Evolutionary conservation across 495 filamentous ascomycete genomes (phyloP).

Genomic region (Aspergillus wentii): DNA sequence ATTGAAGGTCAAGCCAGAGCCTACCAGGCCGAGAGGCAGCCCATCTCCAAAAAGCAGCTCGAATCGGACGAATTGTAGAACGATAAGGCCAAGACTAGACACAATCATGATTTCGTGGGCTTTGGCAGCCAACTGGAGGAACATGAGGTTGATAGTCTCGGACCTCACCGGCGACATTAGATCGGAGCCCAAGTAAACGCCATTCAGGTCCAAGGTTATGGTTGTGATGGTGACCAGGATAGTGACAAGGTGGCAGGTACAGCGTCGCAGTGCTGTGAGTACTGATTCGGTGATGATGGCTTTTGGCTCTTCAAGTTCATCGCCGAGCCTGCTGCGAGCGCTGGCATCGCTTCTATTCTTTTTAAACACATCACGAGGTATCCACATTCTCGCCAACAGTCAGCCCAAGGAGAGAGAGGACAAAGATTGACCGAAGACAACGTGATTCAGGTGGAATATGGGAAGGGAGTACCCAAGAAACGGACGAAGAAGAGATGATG

Average conservation of each 20-base stretch:
- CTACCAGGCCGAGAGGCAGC: constrained; percentile 15
- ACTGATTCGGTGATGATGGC: no score
- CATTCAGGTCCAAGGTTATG: constrained; percentile 9
- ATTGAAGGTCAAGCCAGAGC: constrained; percentile 10
- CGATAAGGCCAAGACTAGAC: constrained; percentile 9
- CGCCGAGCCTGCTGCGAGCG: no score
- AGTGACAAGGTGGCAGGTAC: constrained; percentile 11
- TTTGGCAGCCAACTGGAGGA: constrained; percentile 18
- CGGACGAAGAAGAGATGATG: no score
- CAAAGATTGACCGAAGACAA: no score
- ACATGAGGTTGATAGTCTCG: constrained; percentile 12
- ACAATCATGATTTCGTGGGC: constrained; percentile 13
- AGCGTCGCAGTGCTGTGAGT: constrained; percentile 10
- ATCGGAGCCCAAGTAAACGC: constrained; percentile 10
- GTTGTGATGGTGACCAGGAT: constrained; percentile 10
- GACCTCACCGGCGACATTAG: constrained; percentile 9
- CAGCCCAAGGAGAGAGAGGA: no score
- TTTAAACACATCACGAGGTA: no score
- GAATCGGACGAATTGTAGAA: constrained; percentile 13
- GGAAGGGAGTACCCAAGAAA: no score
- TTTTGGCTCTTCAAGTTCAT: no score
- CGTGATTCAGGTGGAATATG: no score
- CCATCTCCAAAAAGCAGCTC: constrained; percentile 17
- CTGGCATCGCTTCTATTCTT: no score
- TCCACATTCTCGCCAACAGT: no score